Evolutionary conservation across 495 filamentous ascomycete genomes (phyloP).

Genomic region (Aspergillus kassunensis): DNA sequence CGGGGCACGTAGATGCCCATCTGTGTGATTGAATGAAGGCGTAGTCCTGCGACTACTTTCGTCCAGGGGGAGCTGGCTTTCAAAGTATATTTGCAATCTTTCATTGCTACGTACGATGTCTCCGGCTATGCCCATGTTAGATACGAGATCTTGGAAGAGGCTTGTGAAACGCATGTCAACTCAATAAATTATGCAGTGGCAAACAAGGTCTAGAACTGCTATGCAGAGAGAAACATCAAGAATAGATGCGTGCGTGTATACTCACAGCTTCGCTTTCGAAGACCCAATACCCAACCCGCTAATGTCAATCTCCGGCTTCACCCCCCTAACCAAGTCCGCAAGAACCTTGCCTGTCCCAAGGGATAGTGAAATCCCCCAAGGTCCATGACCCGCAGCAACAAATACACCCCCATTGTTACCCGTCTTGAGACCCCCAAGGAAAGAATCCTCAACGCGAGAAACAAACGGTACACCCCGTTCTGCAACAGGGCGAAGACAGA

Average conservation of each 20-base stretch:
- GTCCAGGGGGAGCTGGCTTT: too few relatives aligned
- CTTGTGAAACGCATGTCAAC: too few relatives aligned
- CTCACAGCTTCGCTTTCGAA: conserved; percentile 4
- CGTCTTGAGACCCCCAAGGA: conserved; percentile 50
- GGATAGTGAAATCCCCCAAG: conserved; percentile 63
- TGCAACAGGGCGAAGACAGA: conserved; percentile 73
- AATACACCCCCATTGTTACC: conserved; percentile 57
- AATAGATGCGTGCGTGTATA: not conserved
- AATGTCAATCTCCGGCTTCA: conserved; percentile 47
- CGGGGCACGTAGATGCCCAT: too few relatives aligned
- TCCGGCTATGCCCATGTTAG: too few relatives aligned
- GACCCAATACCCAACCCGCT: conserved; percentile 33
- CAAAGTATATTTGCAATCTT: too few relatives aligned
- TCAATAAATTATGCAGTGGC: too few relatives aligned
- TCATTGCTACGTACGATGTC: too few relatives aligned
- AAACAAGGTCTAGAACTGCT: too few relatives aligned
- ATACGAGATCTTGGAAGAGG: too few relatives aligned
- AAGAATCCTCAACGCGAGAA: conserved; percentile 46
- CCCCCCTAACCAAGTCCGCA: conserved; percentile 57
- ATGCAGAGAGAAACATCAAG: not conserved
- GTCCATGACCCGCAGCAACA: conserved; percentile 68
- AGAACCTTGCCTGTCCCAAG: conserved; percentile 66
- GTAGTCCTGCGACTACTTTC: too few relatives aligned
- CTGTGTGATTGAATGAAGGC: too few relatives aligned
- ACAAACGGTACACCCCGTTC: conserved; percentile 59